A percentile compares a stretch with the other conserved stretches of the same genome.
phyloP scores from a whole-genome alignment of 345 rosid species.

The Tarenaya hassleriana region DNA sequence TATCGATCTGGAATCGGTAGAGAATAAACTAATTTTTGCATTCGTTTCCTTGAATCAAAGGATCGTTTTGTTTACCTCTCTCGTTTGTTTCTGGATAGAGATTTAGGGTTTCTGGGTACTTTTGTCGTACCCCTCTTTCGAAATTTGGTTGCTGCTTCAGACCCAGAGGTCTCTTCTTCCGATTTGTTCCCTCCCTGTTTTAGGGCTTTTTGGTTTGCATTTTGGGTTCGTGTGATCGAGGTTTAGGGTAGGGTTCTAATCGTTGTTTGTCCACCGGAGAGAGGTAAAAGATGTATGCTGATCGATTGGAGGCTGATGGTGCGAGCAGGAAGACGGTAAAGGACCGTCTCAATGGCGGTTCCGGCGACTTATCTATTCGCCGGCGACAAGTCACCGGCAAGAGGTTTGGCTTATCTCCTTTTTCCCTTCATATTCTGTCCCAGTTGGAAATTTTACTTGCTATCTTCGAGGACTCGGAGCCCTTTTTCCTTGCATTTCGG shows the following conservation, averaged over 20 bases:
- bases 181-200: too few relatives aligned
- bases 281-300: slow-evolving; percentile 60
- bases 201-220: neutral
- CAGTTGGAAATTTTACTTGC: neutral
- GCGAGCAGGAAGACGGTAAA: slow-evolving; percentile 41
- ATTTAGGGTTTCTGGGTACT: too few relatives aligned
- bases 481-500: neutral
- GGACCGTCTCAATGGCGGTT: slow-evolving; percentile 57
- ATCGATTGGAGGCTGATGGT: slow-evolving; percentile 47
- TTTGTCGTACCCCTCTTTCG: too few relatives aligned
- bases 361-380: slow-evolving; percentile 37
- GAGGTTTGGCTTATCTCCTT: slow-evolving; percentile 39
- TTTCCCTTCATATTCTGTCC: neutral
- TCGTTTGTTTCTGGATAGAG: too few relatives aligned
- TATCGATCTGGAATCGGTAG: too few relatives aligned
- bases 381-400: slow-evolving; percentile 63
- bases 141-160: too few relatives aligned
- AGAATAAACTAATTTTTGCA: too few relatives aligned
- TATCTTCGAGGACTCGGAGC: slow-evolving; percentile 2
- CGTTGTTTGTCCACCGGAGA: neutral
- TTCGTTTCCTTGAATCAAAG: too few relatives aligned
- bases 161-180: too few relatives aligned
- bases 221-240: neutral
- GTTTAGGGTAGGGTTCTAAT: slow-evolving; percentile 12
- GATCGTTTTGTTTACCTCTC: too few relatives aligned